These are phyloP conservation scores for Populus euphratica DNA, from an alignment of 345 rosid genomes.

Conservation along the genomic window DNA sequence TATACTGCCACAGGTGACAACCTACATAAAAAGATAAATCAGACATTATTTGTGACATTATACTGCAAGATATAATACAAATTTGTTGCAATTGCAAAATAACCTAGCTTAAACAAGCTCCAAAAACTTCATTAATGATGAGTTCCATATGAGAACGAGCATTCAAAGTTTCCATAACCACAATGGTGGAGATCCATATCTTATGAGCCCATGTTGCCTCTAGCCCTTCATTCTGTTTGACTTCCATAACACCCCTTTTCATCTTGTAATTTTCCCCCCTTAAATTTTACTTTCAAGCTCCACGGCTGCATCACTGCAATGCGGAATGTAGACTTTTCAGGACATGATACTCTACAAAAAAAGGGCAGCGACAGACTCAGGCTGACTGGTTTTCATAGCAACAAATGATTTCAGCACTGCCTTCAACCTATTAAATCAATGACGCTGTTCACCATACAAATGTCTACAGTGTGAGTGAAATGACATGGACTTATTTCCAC, in stretches of 20 bases:
- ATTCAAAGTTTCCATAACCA: not conserved
- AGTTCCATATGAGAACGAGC: not conserved
- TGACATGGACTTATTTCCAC: not conserved
- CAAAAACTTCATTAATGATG: not conserved
- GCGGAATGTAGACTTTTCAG: not conserved
- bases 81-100: not conserved
- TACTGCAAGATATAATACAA: not conserved
- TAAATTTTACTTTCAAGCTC: not conserved
- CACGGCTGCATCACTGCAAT: not conserved
- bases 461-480: not conserved
- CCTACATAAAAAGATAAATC: conserved; percentile 39
- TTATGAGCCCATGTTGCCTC: too few relatives aligned
- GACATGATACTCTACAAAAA: not conserved
- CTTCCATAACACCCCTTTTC: not conserved
- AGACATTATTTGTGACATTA: not conserved
- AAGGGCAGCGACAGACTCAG: not conserved
- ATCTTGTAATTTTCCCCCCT: not conserved
- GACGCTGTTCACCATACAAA: not conserved
- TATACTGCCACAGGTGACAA: conserved; percentile 92
- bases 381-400: not conserved
- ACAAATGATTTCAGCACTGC: not conserved
- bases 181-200: too few relatives aligned
- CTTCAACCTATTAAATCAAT: not conserved
- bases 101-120: not conserved
- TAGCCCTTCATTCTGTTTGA: not conserved